phyloP scores from a whole-genome alignment of 441 rosid genomes.

The Francoa sonchifolia region DNA sequence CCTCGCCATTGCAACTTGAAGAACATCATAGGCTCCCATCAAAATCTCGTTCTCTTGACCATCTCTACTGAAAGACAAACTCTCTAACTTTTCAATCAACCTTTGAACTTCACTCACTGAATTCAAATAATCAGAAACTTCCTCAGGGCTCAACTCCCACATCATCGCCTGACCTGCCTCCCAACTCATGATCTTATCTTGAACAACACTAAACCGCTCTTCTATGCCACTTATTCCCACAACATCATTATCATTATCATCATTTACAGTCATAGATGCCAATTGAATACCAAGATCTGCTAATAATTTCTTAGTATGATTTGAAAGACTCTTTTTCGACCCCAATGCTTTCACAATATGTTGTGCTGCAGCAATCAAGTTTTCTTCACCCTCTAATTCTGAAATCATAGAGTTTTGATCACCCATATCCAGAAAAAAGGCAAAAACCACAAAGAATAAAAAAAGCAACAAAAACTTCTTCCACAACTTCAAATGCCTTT shows the following conservation, averaged over 20 bases:
- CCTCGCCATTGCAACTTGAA: conserved; percentile 79
- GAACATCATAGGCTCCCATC: conserved; percentile 56
- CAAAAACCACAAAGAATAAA: conserved; percentile 2
- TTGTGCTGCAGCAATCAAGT: conserved; percentile 55
- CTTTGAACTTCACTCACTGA: conserved; percentile 41
- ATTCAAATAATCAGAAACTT: conserved; percentile 38
- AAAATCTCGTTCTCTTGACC: conserved; percentile 29
- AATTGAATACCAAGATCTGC: conserved; percentile 49
- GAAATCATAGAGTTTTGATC: conserved; percentile 22
- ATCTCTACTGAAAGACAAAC: conserved; percentile 13
- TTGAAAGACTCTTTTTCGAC: conserved; percentile 44
- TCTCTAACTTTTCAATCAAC: conserved; percentile 41
- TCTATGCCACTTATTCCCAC: conserved; percentile 30
- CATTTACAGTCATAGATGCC: conserved; percentile 30
- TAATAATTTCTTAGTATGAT: conserved; percentile 41
- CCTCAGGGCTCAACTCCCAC: conserved; percentile 55
- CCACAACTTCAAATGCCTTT: too few relatives aligned
- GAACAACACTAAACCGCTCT: conserved; percentile 31
- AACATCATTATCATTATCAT: conserved; percentile 17
- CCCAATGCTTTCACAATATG: conserved; percentile 43
- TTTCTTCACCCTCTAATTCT: conserved; percentile 41
- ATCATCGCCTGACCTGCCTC: conserved; percentile 67
- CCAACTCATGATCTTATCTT: conserved; percentile 56
- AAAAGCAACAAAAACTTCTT: too few relatives aligned
- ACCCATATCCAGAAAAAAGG: conserved; percentile 27